Evolutionary conservation across 164 flowering plant species (phyloP).

Genomic region (Vitis rupestris): DNA sequence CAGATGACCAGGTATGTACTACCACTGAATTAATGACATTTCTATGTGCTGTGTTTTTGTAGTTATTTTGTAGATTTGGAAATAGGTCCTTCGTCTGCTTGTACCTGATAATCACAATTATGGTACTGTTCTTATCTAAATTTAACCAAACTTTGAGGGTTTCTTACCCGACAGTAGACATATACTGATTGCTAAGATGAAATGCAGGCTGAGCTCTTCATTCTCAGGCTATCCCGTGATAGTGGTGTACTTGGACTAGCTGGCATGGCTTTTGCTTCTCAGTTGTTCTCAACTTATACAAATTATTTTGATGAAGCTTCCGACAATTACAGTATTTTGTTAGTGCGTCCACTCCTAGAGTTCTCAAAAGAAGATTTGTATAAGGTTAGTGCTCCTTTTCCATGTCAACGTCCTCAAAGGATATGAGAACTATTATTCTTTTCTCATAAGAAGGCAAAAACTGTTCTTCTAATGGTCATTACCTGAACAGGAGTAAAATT

Average conservation of each 20-base stretch:
- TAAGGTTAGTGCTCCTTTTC: slow-evolving; percentile 37
- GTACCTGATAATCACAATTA: too few species aligned
- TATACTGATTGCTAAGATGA: slow-evolving; percentile 11
- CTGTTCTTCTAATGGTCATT: too few species aligned
- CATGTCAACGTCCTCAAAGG: too few species aligned
- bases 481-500: too few species aligned
- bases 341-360: slow-evolving; percentile 79
- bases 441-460: not conserved
- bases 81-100: too few species aligned
- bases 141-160: not conserved
- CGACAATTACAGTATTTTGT: slow-evolving; percentile 42
- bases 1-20: slow-evolving; percentile 84
- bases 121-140: too few species aligned
- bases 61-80: too few species aligned
- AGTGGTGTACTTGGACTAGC: slow-evolving; percentile 96
- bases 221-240: slow-evolving; percentile 79
- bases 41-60: too few species aligned
- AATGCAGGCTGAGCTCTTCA: slow-evolving; percentile 90
- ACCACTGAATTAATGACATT: not conserved
- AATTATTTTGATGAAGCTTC: slow-evolving; percentile 28
- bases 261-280: slow-evolving; percentile 83
- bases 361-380: slow-evolving; percentile 83
- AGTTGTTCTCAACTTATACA: slow-evolving; percentile 45
- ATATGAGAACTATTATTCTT: not conserved
- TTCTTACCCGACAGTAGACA: not conserved